Evolutionary conservation across 371 early-diverging fungal genomes (phyloP).

Genomic region (Mortierella sp.): DNA sequence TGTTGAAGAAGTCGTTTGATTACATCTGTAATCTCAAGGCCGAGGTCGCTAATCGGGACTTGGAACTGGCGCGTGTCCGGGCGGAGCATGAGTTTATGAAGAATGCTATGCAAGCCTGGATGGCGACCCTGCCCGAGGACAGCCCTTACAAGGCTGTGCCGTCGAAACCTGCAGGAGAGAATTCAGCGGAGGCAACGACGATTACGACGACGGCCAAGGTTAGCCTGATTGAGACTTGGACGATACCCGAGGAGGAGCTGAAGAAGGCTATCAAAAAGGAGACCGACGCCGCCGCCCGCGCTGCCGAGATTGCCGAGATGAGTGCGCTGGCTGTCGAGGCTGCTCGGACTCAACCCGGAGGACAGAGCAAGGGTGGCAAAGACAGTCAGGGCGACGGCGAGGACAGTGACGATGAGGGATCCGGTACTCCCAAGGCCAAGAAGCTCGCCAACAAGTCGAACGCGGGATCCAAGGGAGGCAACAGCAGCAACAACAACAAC

Average conservation of each 20-base stretch:
- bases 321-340: slow-evolving; percentile 56
- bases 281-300: slow-evolving; percentile 19
- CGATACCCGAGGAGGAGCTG: slow-evolving; percentile 27
- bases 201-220: background rate
- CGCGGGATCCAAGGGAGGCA: slow-evolving; percentile 1
- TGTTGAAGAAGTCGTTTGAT: slow-evolving; percentile 69
- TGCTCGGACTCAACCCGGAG: slow-evolving; percentile 42
- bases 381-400: slow-evolving; percentile 41
- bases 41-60: slow-evolving; percentile 64
- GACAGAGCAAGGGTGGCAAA: slow-evolving; percentile 44
- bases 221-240: slow-evolving; percentile 35
- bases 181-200: background rate
- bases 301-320: slow-evolving; percentile 37
- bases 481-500: slow-evolving; percentile 6
- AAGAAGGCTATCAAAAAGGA: slow-evolving; percentile 33
- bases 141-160: slow-evolving; percentile 24
- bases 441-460: slow-evolving; percentile 9
- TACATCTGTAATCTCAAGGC: slow-evolving; percentile 69
- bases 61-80: slow-evolving; percentile 59
- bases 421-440: slow-evolving; percentile 20
- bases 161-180: background rate
- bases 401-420: slow-evolving; percentile 44
- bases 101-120: slow-evolving; percentile 42
- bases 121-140: slow-evolving; percentile 33
- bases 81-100: slow-evolving; percentile 59